A percentile compares a stretch with the other conserved stretches of the same genome.
phyloP scores from a whole-genome alignment of 75 land plant genomes.

The Chamaecyparis obtusa region DNA sequence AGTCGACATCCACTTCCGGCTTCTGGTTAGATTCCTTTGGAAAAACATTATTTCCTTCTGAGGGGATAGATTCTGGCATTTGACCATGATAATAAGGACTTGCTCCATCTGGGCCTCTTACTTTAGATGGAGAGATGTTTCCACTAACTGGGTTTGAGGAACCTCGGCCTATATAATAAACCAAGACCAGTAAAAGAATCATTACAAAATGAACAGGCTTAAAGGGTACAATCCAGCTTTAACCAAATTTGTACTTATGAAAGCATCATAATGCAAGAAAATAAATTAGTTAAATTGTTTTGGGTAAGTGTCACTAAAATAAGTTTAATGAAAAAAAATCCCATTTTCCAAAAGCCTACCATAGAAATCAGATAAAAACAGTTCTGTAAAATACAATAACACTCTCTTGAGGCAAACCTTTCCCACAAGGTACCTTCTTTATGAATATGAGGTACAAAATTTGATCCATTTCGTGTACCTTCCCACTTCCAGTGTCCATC shows the following conservation, averaged over 20 bases:
- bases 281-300: too few relatives aligned
- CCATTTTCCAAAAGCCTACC: not conserved
- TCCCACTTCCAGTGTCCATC: slow-evolving; percentile 55
- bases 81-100: slow-evolving; percentile 27
- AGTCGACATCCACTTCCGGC: slow-evolving; percentile 30
- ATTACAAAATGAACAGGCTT: not conserved
- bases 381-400: not conserved
- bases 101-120: slow-evolving; percentile 6
- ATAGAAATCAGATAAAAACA: not conserved
- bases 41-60: slow-evolving; percentile 18
- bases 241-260: not conserved
- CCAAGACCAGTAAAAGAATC: not conserved
- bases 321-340: not conserved
- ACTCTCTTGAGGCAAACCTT: not conserved
- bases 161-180: not conserved
- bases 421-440: slow-evolving; percentile 25
- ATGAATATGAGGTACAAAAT: slow-evolving; percentile 17
- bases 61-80: slow-evolving; percentile 26
- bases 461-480: slow-evolving; percentile 19
- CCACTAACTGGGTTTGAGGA: not conserved
- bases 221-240: not conserved
- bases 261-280: too few relatives aligned
- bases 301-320: not conserved
- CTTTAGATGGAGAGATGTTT: slow-evolving; percentile 14
- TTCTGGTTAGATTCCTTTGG: slow-evolving; percentile 25